phyloP scores from a whole-genome alignment of 805 yeast genomes.

The Dipodascopsis uninucleata region DNA sequence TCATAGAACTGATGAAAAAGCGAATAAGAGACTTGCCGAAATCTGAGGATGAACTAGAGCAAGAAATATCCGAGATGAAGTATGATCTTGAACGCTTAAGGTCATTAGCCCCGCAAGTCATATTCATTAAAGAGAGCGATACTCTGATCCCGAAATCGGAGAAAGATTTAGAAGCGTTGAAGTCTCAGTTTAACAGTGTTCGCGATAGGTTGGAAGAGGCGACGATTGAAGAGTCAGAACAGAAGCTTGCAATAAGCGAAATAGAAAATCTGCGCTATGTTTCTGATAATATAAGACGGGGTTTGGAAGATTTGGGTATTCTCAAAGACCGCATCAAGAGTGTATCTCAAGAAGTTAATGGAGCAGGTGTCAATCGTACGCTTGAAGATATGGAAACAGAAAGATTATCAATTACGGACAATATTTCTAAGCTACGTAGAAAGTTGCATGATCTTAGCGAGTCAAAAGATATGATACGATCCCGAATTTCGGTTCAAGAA shows the following conservation, averaged over 20 bases:
- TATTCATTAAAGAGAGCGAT: slow-evolving; percentile 21
- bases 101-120: slow-evolving; percentile 15
- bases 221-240: too few species aligned
- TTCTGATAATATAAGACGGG: slow-evolving; percentile 33
- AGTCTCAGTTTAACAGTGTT: too few species aligned
- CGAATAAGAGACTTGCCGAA: slow-evolving; percentile 37
- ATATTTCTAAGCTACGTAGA: slow-evolving; percentile 43
- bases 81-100: slow-evolving; percentile 23
- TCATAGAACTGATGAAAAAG: slow-evolving; percentile 31
- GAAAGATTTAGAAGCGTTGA: too few species aligned
- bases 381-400: slow-evolving; percentile 25
- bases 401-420: slow-evolving; percentile 38
- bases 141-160: slow-evolving; percentile 22
- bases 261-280: slow-evolving; percentile 34
- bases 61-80: slow-evolving; percentile 30
- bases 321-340: too few species aligned
- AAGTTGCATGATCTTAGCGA: slow-evolving; percentile 38
- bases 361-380: slow-evolving; percentile 20
- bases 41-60: slow-evolving; percentile 36
- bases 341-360: slow-evolving; percentile 35
- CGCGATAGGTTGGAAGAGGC: too few species aligned
- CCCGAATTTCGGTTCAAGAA: slow-evolving; percentile 47
- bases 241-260: slow-evolving; percentile 26
- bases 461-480: slow-evolving; percentile 45
- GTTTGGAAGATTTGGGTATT: too few species aligned